A percentile compares a stretch with the other conserved stretches of the same genome.
These are phyloP conservation scores for Ascochyta pisi DNA, from an alignment of 2,329 filamentous ascomycete species.

Conservation along the genomic window DNA sequence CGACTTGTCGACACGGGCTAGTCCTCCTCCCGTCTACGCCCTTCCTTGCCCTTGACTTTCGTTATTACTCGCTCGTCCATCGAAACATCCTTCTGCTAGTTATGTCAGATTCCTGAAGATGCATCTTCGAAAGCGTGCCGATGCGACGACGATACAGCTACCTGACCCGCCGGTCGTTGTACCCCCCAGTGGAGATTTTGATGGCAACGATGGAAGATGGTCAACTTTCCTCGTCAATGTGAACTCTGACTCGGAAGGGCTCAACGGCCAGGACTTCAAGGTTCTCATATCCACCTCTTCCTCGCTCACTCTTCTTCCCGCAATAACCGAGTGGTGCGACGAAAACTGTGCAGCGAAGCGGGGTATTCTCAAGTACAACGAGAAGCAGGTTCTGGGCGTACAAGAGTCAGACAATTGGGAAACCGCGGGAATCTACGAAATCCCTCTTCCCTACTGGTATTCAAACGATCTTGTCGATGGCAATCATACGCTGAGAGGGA, in stretches of 20 bases:
- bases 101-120: conserved; percentile 30
- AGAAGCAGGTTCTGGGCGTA: conserved; percentile 30
- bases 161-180: too few relatives aligned
- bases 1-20: conserved; percentile 22
- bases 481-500: conserved; percentile 21
- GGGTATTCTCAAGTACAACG: conserved; percentile 32
- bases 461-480: conserved; percentile 9
- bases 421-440: conserved; percentile 15
- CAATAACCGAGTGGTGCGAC: conserved; percentile 36
- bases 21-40: conserved; percentile 21
- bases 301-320: conserved; percentile 33
- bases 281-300: conserved; percentile 45
- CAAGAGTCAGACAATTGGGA: conserved; percentile 28
- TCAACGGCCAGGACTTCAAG: conserved; percentile 45
- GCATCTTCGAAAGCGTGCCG: conserved; percentile 31
- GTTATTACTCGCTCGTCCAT: conserved; percentile 19
- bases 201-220: conserved; percentile 53
- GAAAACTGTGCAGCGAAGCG: conserved; percentile 36
- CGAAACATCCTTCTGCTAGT: conserved; percentile 4
- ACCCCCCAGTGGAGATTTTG: conserved; percentile 31
- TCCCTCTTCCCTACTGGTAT: conserved; percentile 32
- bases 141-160: conserved; percentile 2
- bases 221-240: conserved; percentile 52
- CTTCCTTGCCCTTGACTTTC: conserved; percentile 20
- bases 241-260: conserved; percentile 33